Evolutionary conservation across 148 eudicot species (phyloP).

Genomic region (Amaranthus hypochondriacus): DNA sequence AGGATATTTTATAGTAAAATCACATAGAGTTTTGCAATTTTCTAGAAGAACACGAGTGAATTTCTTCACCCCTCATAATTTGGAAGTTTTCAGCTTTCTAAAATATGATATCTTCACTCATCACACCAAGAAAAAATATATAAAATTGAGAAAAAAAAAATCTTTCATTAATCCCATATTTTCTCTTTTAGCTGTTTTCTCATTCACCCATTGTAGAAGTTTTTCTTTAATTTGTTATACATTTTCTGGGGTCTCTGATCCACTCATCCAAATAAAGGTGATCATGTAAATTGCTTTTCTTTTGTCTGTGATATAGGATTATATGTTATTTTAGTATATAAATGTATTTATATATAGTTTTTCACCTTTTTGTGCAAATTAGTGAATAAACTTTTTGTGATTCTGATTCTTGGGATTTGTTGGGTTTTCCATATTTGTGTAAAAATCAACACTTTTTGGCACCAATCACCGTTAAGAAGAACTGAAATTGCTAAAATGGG

Average conservation of each 20-base stretch:
- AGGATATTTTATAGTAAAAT: not conserved
- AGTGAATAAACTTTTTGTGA: not conserved
- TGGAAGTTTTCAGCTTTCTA: not conserved
- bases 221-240: not conserved
- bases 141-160: too few relatives aligned
- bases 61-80: too few relatives aligned
- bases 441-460: not conserved
- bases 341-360: slow-evolving; percentile 7
- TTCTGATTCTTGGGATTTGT: slow-evolving; percentile 12
- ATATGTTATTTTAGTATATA: not conserved
- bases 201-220: not conserved
- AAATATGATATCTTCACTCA: not conserved
- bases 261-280: slow-evolving; percentile 12
- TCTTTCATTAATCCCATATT: not conserved
- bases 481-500: not conserved
- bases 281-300: not conserved
- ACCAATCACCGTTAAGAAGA: not conserved
- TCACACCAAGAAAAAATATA: not conserved
- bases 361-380: slow-evolving; percentile 4
- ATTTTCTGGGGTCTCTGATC: slow-evolving; percentile 6
- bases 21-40: not conserved
- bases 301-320: too few relatives aligned
- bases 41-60: too few relatives aligned
- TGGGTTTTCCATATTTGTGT: not conserved
- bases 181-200: not conserved